Evolutionary conservation across 83 land plant species (phyloP), one percentile per base, ranked within the genome.

Genomic region (Picea abies): DNA sequence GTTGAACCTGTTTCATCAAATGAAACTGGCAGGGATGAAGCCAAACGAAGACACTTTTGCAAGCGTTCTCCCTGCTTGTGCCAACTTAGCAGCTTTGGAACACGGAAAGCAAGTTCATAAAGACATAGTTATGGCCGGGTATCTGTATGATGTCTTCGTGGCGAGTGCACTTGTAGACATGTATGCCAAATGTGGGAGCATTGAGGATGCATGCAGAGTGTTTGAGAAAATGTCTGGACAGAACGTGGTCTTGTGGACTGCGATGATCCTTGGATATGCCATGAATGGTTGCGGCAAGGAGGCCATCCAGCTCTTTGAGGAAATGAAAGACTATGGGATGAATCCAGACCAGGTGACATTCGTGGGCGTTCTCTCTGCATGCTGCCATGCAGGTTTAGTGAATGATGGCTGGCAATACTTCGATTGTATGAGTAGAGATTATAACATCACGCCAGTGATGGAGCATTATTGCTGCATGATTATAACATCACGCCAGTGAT

Each of bases 1-100:
- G 3, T 37, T 89, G 22, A 61, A 83, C 44, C n/a, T 87, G 60
- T 87, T 89, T 73, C 17, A 73, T 25, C 80, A 73, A 83, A 83
- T 91, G 82, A 82, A 61, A 69, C 76, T 47, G 26, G 39, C 73
- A 52, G 82, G 85, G 29, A 4, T 85, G 32, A 16, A 80, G 11
- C 81, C 83, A 4, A 56, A n/a, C 5, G 60, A 71, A 39, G 91
- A 80, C n/a, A 79, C 83, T 17, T 63, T 86, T 29, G 73, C 76
- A 49, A 61, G 61, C 62, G 32, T 86, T 0, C 37, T 91, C n/a
- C 52, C 79, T 22, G 80, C 80, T n/a, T 82, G 58, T 73, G 58
- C 81, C 47, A 72, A 73, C 49, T 32, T 61, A 22, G 81, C 63
- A 29, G 81, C 65, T 63, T 16, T 82, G 61, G 81, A 52, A 39